phyloP scores from a whole-genome alignment of 179 eudicot genomes.

The Vitellaria paradoxa region DNA sequence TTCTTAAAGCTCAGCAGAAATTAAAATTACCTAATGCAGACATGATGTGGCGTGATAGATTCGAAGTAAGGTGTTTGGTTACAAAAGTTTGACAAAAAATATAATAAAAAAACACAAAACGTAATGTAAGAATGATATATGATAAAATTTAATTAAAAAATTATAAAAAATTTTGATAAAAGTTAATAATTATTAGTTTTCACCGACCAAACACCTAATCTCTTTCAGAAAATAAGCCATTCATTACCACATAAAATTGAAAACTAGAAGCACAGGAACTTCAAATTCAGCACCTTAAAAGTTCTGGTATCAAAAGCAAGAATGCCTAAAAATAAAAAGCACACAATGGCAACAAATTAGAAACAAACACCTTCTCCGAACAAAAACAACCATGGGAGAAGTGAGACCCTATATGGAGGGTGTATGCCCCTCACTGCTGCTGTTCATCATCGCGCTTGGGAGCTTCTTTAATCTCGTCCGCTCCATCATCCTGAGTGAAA shows the following conservation, averaged over 20 bases:
- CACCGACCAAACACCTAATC: background rate
- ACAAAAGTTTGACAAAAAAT: too few species aligned
- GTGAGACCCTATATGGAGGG: background rate
- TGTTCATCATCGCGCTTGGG: slow-evolving; percentile 6
- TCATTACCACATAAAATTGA: slow-evolving; percentile 7
- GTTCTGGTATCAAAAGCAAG: background rate
- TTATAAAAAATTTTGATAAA: too few species aligned
- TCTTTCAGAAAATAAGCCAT: background rate
- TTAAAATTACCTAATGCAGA: too few species aligned
- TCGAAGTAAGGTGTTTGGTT: too few species aligned
- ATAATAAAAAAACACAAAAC: too few species aligned
- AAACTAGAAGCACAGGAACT: background rate
- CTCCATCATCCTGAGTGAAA: slow-evolving; percentile 18
- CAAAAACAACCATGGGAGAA: slow-evolving; percentile 11
- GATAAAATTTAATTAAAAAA: too few species aligned
- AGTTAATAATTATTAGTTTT: too few species aligned
- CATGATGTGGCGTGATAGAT: too few species aligned
- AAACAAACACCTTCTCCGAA: slow-evolving; percentile 15
- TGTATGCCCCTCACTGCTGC: background rate
- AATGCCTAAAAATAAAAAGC: slow-evolving; percentile 7
- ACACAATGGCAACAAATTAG: background rate
- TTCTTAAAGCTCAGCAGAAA: too few species aligned
- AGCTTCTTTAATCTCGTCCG: slow-evolving; percentile 24
- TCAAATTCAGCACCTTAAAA: slow-evolving; percentile 10
- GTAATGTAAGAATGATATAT: too few species aligned